These are phyloP conservation scores for Mortierella sp. DNA, from an alignment of 371 early-diverging fungal genomes.

Conservation along the genomic window DNA sequence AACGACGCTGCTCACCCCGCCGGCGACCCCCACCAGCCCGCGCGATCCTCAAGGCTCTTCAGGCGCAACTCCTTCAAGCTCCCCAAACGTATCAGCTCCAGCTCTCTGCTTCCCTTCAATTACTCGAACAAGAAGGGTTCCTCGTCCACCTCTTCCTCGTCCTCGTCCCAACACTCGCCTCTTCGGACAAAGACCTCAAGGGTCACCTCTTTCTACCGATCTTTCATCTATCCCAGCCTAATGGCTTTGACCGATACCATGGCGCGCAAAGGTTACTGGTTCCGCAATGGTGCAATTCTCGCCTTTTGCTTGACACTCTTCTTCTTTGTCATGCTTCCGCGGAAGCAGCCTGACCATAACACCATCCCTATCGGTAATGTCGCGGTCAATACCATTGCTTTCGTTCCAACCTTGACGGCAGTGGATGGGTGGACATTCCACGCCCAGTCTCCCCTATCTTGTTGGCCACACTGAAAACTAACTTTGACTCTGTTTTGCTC, in stretches of 20 bases:
- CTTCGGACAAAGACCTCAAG: not conserved
- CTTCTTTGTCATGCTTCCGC: conserved; percentile 51
- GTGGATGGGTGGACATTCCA: no score
- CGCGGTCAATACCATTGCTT: not conserved
- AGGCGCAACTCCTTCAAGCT: conserved; percentile 34
- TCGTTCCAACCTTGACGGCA: not conserved
- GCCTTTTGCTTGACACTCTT: conserved; percentile 43
- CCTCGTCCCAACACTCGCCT: conserved; percentile 1
- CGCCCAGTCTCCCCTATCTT: not conserved
- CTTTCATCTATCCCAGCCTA: conserved; percentile 10
- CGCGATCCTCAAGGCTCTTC: conserved; percentile 8
- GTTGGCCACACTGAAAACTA: no score
- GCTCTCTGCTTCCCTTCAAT: conserved; percentile 36
- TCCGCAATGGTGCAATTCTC: conserved; percentile 53
- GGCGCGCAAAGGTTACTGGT: conserved; percentile 54
- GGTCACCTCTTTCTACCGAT: conserved; percentile 2
- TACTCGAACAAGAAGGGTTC: conserved; percentile 29
- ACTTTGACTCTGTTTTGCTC: no score
- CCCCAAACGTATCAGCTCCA: conserved; percentile 34
- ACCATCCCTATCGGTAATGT: conserved; percentile 24
- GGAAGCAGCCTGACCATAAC: conserved; percentile 24
- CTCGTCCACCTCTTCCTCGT: conserved; percentile 1
- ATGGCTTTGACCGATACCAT: conserved; percentile 50
- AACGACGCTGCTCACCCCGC: not conserved
- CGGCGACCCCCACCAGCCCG: not conserved